Evolutionary conservation across 805 yeast species (phyloP).

Genomic region (Metschnikowia kofuensis): DNA sequence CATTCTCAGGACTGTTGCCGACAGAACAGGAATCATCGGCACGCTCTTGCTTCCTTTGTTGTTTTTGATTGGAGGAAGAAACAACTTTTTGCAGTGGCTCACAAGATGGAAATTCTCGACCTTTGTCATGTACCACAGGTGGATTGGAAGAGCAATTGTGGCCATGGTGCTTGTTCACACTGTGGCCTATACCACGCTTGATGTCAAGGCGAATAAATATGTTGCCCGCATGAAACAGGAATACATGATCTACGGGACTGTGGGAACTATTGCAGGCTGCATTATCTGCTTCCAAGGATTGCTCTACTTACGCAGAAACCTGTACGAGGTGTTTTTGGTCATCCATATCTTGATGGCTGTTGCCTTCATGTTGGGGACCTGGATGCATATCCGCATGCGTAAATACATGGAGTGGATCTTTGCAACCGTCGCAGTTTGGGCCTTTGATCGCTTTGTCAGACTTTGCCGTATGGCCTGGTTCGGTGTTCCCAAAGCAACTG

Average conservation of each 20-base stretch:
- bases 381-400: slow-evolving; percentile 56
- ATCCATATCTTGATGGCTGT: slow-evolving; percentile 40
- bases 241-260: slow-evolving; percentile 32
- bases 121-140: slow-evolving; percentile 61
- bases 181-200: slow-evolving; percentile 14
- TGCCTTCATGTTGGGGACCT: slow-evolving; percentile 50
- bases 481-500: slow-evolving; percentile 36
- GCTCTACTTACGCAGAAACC: slow-evolving; percentile 47
- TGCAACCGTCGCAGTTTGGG: slow-evolving; percentile 38
- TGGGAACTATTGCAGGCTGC: slow-evolving; percentile 33
- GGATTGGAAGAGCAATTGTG: slow-evolving; percentile 54
- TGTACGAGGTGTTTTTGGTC: slow-evolving; percentile 54
- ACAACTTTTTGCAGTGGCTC: slow-evolving; percentile 60
- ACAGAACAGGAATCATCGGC: slow-evolving; percentile 51
- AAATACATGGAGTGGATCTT: slow-evolving; percentile 32
- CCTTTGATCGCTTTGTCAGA: slow-evolving; percentile 37
- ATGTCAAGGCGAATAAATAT: neutral
- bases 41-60: slow-evolving; percentile 49
- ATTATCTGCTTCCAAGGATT: slow-evolving; percentile 46
- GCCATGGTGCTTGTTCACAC: slow-evolving; percentile 52
- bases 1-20: slow-evolving; percentile 35
- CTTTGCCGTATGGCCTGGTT: slow-evolving; percentile 27
- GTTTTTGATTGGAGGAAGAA: slow-evolving; percentile 64
- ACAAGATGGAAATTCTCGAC: slow-evolving; percentile 63
- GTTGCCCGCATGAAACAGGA: neutral